phyloP scores from a whole-genome alignment of 331 rosid genomes.

The Quercus tomentella region DNA sequence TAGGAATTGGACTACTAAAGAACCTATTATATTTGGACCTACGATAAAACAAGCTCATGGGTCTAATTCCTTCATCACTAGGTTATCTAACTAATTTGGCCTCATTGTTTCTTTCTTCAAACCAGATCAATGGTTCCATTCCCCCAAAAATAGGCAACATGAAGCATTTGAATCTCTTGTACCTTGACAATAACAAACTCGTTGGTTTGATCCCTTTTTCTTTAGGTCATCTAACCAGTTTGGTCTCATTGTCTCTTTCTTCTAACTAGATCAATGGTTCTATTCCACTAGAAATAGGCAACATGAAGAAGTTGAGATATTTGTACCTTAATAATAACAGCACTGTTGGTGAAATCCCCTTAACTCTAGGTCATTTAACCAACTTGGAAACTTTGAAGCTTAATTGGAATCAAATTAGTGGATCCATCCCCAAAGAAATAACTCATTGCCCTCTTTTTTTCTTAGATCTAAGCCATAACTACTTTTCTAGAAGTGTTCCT shows the following conservation, averaged over 20 bases:
- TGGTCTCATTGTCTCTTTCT: background rate
- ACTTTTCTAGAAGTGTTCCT: background rate
- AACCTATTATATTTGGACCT: background rate
- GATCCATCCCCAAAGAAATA: background rate
- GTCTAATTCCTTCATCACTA: background rate
- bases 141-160: background rate
- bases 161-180: background rate
- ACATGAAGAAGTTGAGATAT: background rate
- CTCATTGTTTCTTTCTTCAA: background rate
- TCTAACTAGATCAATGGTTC: background rate
- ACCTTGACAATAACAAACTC: background rate
- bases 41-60: background rate
- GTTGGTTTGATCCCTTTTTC: background rate
- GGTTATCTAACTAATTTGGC: background rate
- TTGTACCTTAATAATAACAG: background rate
- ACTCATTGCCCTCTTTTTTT: background rate
- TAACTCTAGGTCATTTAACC: background rate
- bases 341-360: background rate
- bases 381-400: background rate
- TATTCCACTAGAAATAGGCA: background rate
- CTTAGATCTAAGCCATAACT: background rate
- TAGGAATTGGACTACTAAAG: conserved; percentile 1
- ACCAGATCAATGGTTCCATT: background rate
- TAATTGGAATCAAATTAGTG: background rate
- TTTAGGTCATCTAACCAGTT: background rate